phyloP scores from a whole-genome alignment of 2,329 filamentous ascomycete species.

The Grosmannia huntii region DNA sequence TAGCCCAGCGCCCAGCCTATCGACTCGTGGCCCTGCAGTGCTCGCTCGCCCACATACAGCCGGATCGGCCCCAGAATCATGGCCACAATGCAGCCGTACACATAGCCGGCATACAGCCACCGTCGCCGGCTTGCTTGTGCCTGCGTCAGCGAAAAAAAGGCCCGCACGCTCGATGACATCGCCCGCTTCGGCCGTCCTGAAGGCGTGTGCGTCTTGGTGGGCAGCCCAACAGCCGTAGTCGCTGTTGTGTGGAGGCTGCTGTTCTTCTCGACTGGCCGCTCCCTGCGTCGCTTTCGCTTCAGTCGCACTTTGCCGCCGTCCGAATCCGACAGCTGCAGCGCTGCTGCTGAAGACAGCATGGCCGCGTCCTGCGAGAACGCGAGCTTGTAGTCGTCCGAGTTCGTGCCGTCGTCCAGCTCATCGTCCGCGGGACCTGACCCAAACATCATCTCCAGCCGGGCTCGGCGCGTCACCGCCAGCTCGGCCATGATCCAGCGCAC shows the following conservation, averaged over 20 bases:
- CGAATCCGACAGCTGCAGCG: background rate
- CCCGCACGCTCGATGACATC: slow-evolving; percentile 50
- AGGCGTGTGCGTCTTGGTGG: slow-evolving; percentile 35
- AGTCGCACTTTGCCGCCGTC: background rate
- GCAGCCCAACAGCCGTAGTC: background rate
- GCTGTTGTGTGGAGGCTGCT: background rate
- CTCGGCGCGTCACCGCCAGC: slow-evolving; percentile 16
- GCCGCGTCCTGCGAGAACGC: background rate
- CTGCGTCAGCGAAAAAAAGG: slow-evolving; percentile 70
- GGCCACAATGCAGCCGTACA: slow-evolving; percentile 54
- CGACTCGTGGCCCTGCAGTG: slow-evolving; percentile 62
- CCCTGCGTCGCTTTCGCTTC: background rate
- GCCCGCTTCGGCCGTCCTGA: slow-evolving; percentile 54
- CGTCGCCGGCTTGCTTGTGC: slow-evolving; percentile 64
- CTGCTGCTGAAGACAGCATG: background rate
- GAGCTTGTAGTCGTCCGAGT: background rate
- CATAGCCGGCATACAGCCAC: slow-evolving; percentile 71
- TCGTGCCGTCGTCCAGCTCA: background rate
- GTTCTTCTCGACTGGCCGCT: background rate
- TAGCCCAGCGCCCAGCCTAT: slow-evolving; percentile 91
- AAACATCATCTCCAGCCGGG: slow-evolving; percentile 20
- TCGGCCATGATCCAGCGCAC: slow-evolving; percentile 20
- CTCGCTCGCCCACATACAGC: slow-evolving; percentile 51
- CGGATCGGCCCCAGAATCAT: slow-evolving; percentile 62
- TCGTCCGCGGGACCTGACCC: slow-evolving; percentile 10